Evolutionary conservation across 495 filamentous ascomycete species (phyloP).

Genomic region (Cercophora scortea): DNA sequence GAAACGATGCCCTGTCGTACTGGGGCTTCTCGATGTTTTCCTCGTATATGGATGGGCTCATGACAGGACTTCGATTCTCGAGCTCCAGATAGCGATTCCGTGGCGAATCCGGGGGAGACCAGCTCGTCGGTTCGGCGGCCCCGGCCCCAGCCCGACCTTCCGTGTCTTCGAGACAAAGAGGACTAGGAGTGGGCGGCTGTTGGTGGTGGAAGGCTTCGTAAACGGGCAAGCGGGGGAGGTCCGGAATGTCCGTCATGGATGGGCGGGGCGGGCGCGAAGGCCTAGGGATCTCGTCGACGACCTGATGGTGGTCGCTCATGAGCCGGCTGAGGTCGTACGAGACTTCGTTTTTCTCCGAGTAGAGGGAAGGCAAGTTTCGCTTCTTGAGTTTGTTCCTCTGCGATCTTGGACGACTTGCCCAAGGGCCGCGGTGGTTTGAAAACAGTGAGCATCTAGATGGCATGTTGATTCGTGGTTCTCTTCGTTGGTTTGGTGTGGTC

Average conservation of each 20-base stretch:
- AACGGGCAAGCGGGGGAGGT: slow-evolving; percentile 9
- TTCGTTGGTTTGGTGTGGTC: background rate
- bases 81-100: too few relatives aligned
- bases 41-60: too few relatives aligned
- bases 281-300: slow-evolving; percentile 3
- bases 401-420: background rate
- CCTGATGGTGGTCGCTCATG: slow-evolving; percentile 4
- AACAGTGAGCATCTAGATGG: background rate
- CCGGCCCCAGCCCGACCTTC: too few relatives aligned
- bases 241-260: slow-evolving; percentile 1
- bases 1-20: slow-evolving; percentile 10
- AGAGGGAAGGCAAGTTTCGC: background rate
- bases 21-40: background rate
- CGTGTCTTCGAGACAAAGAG: too few relatives aligned
- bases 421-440: background rate
- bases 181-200: background rate
- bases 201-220: slow-evolving; percentile 6
- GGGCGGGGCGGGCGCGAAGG: slow-evolving; percentile 6
- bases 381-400: slow-evolving; percentile 10
- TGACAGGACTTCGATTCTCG: background rate
- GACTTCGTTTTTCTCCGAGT: background rate
- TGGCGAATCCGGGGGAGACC: background rate
- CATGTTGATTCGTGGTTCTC: background rate
- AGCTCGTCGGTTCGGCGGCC: background rate
- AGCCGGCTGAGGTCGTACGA: background rate